These are phyloP conservation scores for Aureobasidium musti DNA, from an alignment of 2,329 filamentous ascomycete species.

Conservation along the genomic window DNA sequence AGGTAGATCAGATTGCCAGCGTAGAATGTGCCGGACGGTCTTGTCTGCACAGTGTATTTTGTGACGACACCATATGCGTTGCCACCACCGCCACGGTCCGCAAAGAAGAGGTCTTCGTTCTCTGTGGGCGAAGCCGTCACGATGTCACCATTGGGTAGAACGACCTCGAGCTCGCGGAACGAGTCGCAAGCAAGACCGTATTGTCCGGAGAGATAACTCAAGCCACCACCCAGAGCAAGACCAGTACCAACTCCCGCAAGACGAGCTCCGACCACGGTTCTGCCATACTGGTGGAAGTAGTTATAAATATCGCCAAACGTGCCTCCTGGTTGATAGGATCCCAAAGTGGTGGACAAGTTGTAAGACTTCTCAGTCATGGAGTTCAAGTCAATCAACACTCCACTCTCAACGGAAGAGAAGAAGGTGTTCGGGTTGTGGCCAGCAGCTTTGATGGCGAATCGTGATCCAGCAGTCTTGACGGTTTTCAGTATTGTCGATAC, in stretches of 20 bases:
- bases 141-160: conserved; percentile 54
- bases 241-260: conserved; percentile 20
- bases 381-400: conserved; percentile 23
- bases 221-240: conserved; percentile 28
- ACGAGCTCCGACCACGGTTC: conserved; percentile 17
- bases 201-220: conserved; percentile 28
- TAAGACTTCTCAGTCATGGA: conserved; percentile 14
- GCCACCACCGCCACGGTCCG: conserved; percentile 57
- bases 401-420: conserved; percentile 16
- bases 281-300: conserved; percentile 3
- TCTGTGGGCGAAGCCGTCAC: conserved; percentile 48
- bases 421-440: conserved; percentile 21
- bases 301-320: conserved; percentile 12
- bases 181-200: conserved; percentile 26
- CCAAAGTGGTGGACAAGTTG: conserved; percentile 9
- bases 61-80: conserved; percentile 43
- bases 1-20: conserved; percentile 17
- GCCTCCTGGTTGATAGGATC: conserved; percentile 17
- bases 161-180: conserved; percentile 46
- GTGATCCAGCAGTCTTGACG: conserved; percentile 4
- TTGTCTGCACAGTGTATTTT: conserved; percentile 24
- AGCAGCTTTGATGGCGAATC: conserved; percentile 19
- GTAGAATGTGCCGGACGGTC: conserved; percentile 25
- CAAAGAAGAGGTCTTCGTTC: conserved; percentile 55
- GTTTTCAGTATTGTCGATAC: conserved; percentile 2